These are phyloP conservation scores for Eragrostis curvula DNA, from an alignment of 176 grass and related monocot genomes.

Conservation along the genomic window DNA sequence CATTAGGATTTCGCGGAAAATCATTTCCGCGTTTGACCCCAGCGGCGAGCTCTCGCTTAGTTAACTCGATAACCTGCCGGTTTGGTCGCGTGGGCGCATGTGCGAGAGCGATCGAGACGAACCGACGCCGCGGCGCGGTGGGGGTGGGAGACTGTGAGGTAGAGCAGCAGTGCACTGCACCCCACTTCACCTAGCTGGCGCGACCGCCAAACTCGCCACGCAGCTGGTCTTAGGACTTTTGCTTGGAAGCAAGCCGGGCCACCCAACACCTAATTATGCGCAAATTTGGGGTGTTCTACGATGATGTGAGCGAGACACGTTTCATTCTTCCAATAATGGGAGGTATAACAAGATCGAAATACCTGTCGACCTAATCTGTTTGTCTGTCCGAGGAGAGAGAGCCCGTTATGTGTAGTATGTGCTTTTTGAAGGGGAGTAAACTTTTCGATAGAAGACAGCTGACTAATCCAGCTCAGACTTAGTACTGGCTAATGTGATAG, in stretches of 20 bases:
- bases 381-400: neutral
- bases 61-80: neutral
- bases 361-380: too few species aligned
- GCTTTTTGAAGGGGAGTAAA: neutral
- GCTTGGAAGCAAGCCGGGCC: neutral
- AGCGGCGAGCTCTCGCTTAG: neutral
- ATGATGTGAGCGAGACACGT: neutral
- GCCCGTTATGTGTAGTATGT: neutral
- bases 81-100: neutral
- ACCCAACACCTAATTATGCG: neutral
- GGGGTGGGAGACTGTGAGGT: neutral
- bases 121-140: neutral
- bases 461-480: neutral
- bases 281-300: neutral
- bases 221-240: neutral
- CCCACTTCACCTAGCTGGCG: conserved; percentile 5
- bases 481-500: neutral
- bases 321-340: neutral
- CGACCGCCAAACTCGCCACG: neutral
- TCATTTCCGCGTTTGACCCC: neutral
- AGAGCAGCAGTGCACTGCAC: neutral
- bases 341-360: neutral
- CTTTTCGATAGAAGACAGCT: neutral
- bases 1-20: neutral
- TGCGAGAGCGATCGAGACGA: neutral